These are phyloP conservation scores for Venturiaceae sp. DNA, from an alignment of 2,329 filamentous ascomycete species.

Conservation along the genomic window DNA sequence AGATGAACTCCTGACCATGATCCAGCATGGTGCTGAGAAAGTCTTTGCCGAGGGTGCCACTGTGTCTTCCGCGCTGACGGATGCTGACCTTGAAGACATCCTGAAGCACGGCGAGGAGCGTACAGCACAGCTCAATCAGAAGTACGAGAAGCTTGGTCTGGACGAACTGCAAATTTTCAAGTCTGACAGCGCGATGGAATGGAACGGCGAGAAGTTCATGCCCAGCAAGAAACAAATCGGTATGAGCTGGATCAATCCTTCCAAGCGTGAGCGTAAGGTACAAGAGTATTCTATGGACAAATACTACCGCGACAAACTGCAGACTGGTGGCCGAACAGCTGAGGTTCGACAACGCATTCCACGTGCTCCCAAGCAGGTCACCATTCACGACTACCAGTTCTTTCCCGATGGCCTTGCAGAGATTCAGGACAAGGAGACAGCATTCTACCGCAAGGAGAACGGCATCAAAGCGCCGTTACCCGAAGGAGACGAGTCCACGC, in stretches of 20 bases:
- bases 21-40: slow-evolving; percentile 94
- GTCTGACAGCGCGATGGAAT: slow-evolving; percentile 95
- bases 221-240: slow-evolving; percentile 77
- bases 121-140: slow-evolving; percentile 81
- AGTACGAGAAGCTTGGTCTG: slow-evolving; percentile 93
- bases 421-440: slow-evolving; percentile 92
- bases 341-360: slow-evolving; percentile 92
- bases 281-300: slow-evolving; percentile 98
- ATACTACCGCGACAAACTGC: slow-evolving; percentile 89
- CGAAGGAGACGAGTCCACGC: slow-evolving; percentile 78
- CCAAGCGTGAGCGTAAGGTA: slow-evolving; percentile 96
- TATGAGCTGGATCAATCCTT: slow-evolving; percentile 93
- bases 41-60: slow-evolving; percentile 68
- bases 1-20: slow-evolving; percentile 94
- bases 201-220: slow-evolving; percentile 96
- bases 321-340: slow-evolving; percentile 66
- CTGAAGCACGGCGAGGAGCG: slow-evolving; percentile 77
- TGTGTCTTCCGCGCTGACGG: slow-evolving; percentile 42
- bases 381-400: slow-evolving; percentile 95
- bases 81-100: slow-evolving; percentile 87
- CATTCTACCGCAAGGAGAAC: slow-evolving; percentile 92
- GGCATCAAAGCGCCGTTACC: slow-evolving; percentile 86
- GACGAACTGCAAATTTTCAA: slow-evolving; percentile 97
- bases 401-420: slow-evolving; percentile 78
- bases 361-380: slow-evolving; percentile 85